Evolutionary conservation across 2,329 filamentous ascomycete species (phyloP).

Genomic region (Pseudofabraea citricarpa): DNA sequence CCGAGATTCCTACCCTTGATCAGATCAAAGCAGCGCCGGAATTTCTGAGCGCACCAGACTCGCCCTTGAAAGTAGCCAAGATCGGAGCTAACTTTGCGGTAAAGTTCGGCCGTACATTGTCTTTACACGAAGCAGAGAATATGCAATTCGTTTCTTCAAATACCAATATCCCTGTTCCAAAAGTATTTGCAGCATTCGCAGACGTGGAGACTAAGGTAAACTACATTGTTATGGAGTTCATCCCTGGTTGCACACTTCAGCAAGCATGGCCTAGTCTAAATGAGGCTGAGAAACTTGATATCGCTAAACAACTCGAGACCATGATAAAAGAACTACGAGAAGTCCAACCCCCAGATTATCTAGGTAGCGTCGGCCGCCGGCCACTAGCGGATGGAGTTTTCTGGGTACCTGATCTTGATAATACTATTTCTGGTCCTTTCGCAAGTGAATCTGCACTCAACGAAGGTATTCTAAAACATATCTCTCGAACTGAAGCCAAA

Average conservation of each 20-base stretch:
- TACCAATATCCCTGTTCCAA: conserved; percentile 24
- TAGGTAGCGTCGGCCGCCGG: conserved; percentile 21
- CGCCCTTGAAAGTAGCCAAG: not conserved
- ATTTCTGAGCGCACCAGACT: not conserved
- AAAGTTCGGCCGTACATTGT: not conserved
- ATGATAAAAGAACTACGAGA: conserved; percentile 24
- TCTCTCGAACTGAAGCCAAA: conserved; percentile 12
- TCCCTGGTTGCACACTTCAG: conserved; percentile 21
- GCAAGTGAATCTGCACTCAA: conserved; percentile 22
- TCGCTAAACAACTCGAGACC: conserved; percentile 15
- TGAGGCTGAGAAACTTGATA: conserved; percentile 17
- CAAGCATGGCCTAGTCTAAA: conserved; percentile 17
- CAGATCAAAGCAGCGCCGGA: not conserved
- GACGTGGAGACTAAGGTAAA: conserved; percentile 16
- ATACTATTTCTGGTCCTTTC: conserved; percentile 25
- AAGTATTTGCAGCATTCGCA: conserved; percentile 28
- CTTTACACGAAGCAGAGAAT: conserved; percentile 24
- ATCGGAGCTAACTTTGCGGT: not conserved
- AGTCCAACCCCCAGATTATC: conserved; percentile 22
- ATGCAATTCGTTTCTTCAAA: conserved; percentile 26
- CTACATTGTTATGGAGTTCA: conserved; percentile 28
- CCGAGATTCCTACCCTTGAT: not conserved
- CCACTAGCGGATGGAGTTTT: conserved; percentile 24
- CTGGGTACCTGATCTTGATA: conserved; percentile 16
- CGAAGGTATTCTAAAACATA: conserved; percentile 21